Evolutionary conservation across 805 yeast genomes (phyloP).

Genomic region (Kuraishia piskuri): DNA sequence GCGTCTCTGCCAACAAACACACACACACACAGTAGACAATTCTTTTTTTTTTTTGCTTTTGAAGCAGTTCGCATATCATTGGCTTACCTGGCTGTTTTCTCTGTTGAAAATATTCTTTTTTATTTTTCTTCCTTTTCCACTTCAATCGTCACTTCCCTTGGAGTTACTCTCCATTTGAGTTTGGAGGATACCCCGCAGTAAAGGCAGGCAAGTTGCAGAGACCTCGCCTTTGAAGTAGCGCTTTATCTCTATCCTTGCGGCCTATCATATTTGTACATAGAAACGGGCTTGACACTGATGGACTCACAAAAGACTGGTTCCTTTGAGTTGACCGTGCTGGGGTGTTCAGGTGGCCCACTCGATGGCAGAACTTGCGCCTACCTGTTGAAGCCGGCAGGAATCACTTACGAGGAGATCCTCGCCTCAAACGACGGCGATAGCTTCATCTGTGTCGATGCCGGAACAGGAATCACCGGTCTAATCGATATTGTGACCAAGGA

Average conservation of each 20-base stretch:
- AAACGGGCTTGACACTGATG: not conserved
- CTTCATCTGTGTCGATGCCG: constrained; percentile 68
- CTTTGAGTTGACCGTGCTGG: constrained; percentile 61
- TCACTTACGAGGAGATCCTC: constrained; percentile 31
- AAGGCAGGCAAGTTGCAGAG: too few species aligned
- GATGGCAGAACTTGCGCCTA: constrained; percentile 64
- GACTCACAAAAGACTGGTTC: not conserved
- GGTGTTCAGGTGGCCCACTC: constrained; percentile 81
- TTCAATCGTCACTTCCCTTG: too few species aligned
- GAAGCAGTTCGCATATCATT: too few species aligned
- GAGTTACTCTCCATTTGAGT: not conserved
- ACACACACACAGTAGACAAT: too few species aligned
- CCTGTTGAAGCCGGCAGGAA: constrained; percentile 46
- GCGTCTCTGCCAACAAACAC: too few species aligned
- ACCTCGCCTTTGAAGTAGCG: not conserved
- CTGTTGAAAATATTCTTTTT: not conserved
- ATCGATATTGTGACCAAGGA: constrained; percentile 25
- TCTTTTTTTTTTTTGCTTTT: too few species aligned
- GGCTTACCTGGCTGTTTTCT: not conserved
- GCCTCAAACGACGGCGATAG: constrained; percentile 19
- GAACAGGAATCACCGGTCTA: constrained; percentile 57
- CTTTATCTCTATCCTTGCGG: not conserved
- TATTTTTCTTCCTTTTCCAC: too few species aligned
- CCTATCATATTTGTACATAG: not conserved
- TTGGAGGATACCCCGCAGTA: not conserved